Conservation (phyloP, 345 rosid species). For the Syzygium grande region DNA sequence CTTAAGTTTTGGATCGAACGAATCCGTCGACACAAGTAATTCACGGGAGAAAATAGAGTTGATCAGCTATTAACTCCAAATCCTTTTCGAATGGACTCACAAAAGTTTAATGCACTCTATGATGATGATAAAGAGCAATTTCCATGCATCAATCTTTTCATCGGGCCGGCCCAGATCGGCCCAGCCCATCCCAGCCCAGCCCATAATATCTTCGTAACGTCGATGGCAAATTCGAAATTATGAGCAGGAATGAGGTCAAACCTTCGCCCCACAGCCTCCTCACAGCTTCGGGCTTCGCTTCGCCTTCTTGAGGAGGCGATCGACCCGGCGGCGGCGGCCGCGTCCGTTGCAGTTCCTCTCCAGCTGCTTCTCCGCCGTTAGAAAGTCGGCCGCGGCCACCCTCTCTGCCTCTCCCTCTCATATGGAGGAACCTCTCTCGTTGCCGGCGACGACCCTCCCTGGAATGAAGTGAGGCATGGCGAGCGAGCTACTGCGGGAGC, state of each 20-base stretch:
- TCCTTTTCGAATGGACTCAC: background rate
- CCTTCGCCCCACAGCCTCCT: background rate
- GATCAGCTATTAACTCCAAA: background rate
- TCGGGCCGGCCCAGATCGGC: too few species aligned
- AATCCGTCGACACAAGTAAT: background rate
- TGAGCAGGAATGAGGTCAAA: background rate
- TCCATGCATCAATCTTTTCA: background rate
- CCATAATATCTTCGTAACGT: background rate
- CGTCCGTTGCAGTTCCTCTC: background rate
- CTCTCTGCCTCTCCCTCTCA: background rate
- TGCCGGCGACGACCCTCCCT: background rate
- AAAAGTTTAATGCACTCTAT: too few species aligned
- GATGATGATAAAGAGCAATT: too few species aligned
- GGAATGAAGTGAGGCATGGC: conserved; percentile 5
- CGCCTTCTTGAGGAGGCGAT: background rate
- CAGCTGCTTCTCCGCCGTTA: background rate
- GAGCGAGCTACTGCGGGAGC: background rate
- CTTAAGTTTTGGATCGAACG: too few species aligned
- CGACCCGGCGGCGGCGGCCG: background rate
- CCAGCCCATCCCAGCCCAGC: background rate
- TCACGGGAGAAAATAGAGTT: fast-evolving
- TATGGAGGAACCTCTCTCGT: background rate
- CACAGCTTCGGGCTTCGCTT: background rate
- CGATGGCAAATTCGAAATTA: background rate
- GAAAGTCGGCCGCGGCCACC: background rate